Base-by-base conservation (phyloP, 371 early-diverging fungal genomes). In the Fennellomyces sp. region DNA sequence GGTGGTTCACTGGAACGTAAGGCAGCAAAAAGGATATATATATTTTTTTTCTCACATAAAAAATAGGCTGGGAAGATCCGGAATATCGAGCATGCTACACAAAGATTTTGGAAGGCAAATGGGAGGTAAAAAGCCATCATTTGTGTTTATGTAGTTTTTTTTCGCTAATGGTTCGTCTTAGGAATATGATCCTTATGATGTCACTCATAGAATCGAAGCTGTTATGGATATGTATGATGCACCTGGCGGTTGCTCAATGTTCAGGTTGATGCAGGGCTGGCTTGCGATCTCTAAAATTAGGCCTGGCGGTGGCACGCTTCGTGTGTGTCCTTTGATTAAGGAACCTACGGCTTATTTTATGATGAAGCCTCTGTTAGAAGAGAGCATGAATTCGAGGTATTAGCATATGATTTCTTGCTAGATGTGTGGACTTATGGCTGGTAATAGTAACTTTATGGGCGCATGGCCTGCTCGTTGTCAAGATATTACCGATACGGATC, bases 211-310 rank as follows among this genome's bases (percentile, higher is more conserved):
- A 47, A 64, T 73, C 29, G 64, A 64, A 45, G 78, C 78, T 8
- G 45, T 58, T 13, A 73, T 73, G 78, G 71, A 75, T 35, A 52
- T 73, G 5, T 78, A 78, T 19, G 55, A 70, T 41, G 54, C 65
- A 23, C 59, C 65, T 39, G 73, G 69, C 25, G 73, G 75, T 5
- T 69, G 73, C 26, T 75, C 73, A n/a, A 73, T 78, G 42, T 78
- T 75, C 53, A 58, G 78, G 21, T 66, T 64, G 19, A 73, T 78
- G 48, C 78, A 78, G 65, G 78, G 78, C 12, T 78, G 78, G 75
- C 26, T 78, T 12, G 70, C 75, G 11, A 64, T 78, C n/a, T 66
- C 69, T 6, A 58, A 66, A 6, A 73, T 75, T 23, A 57, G 56
- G 12, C 63, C 69, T 11, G 64, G 63, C n/a, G 65, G 71, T 28